Conservation (phyloP, 2,329 filamentous ascomycete species). For the Hawksworthiomyces lignivorus region DNA sequence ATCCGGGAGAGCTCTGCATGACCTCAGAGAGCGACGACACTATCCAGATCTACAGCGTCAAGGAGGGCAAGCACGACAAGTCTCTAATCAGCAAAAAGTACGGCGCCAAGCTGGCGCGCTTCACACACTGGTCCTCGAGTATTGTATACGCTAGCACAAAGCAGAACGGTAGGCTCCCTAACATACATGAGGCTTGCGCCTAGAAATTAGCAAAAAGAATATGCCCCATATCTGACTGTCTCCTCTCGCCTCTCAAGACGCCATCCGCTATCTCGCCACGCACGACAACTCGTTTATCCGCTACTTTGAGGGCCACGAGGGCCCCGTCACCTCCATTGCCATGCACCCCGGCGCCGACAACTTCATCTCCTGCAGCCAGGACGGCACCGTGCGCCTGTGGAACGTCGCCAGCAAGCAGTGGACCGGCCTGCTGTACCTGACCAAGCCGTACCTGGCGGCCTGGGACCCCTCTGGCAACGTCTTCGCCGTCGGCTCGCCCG, state of each 20-base stretch:
- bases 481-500: slow-evolving; percentile 80
- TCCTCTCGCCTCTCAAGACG: slow-evolving; percentile 45
- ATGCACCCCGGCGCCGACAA: slow-evolving; percentile 82
- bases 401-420: slow-evolving; percentile 73
- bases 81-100: slow-evolving; percentile 93
- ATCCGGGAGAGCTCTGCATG: slow-evolving; percentile 86
- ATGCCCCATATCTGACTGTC: too few species aligned
- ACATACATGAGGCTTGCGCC: too few species aligned
- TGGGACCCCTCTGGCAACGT: slow-evolving; percentile 90
- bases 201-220: too few species aligned
- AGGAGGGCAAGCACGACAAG: slow-evolving; percentile 83
- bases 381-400: slow-evolving; percentile 90
- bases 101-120: slow-evolving; percentile 85
- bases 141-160: slow-evolving; percentile 96
- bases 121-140: slow-evolving; percentile 84
- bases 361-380: slow-evolving; percentile 85
- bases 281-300: slow-evolving; percentile 96
- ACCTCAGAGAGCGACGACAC: slow-evolving; percentile 90
- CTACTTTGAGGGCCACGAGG: slow-evolving; percentile 89
- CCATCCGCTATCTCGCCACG: slow-evolving; percentile 76
- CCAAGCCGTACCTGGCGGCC: slow-evolving; percentile 72
- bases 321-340: slow-evolving; percentile 71
- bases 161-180: slow-evolving; percentile 62
- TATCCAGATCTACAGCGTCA: slow-evolving; percentile 90
- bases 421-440: slow-evolving; percentile 72